These are phyloP conservation scores for Plantago lanceolata DNA, from an alignment of 305 asterid species.

Conservation along the genomic window DNA sequence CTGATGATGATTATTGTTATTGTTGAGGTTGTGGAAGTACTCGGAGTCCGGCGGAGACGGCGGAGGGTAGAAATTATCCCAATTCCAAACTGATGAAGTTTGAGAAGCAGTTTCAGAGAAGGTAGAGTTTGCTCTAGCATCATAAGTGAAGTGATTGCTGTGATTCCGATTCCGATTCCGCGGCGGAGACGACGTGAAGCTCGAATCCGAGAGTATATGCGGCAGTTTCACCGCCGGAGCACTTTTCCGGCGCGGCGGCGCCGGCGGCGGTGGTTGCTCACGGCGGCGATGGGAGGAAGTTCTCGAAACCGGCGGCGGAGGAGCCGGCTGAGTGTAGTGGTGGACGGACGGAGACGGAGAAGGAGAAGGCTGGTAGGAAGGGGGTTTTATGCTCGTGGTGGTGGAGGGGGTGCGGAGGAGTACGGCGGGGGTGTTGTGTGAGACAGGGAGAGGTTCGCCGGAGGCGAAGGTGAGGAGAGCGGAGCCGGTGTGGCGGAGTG, in stretches of 20 bases:
- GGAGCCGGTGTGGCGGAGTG: slow-evolving; percentile 76
- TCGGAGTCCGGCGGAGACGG: slow-evolving; percentile 92
- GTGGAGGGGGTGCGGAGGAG: slow-evolving; percentile 35
- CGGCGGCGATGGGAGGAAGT: slow-evolving; percentile 30
- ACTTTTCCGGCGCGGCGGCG: slow-evolving; percentile 37
- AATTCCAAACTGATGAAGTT: slow-evolving; percentile 57
- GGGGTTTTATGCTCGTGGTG: slow-evolving; percentile 27
- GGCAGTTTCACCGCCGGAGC: slow-evolving; percentile 29
- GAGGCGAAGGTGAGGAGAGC: slow-evolving; percentile 78
- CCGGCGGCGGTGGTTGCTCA: slow-evolving; percentile 15
- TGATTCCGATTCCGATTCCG: slow-evolving; percentile 17
- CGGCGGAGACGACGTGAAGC: slow-evolving; percentile 34
- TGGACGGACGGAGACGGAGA: slow-evolving; percentile 15
- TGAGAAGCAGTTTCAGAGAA: slow-evolving; percentile 52
- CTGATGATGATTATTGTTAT: slow-evolving; percentile 23
- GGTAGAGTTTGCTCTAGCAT: slow-evolving; percentile 42
- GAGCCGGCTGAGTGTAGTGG: neutral
- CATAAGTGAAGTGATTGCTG: slow-evolving; percentile 28
- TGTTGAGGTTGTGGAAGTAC: slow-evolving; percentile 56
- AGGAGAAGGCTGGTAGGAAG: slow-evolving; percentile 22
- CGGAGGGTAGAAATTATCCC: slow-evolving; percentile 72
- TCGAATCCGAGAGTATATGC: slow-evolving; percentile 52
- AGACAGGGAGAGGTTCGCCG: slow-evolving; percentile 63
- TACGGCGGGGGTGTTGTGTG: slow-evolving; percentile 47
- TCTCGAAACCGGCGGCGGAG: slow-evolving; percentile 20